A percentile compares a stretch with the other conserved stretches of the same genome.
phyloP scores from a whole-genome alignment of 257 asterid genomes.

The Handroanthus guayacan region DNA sequence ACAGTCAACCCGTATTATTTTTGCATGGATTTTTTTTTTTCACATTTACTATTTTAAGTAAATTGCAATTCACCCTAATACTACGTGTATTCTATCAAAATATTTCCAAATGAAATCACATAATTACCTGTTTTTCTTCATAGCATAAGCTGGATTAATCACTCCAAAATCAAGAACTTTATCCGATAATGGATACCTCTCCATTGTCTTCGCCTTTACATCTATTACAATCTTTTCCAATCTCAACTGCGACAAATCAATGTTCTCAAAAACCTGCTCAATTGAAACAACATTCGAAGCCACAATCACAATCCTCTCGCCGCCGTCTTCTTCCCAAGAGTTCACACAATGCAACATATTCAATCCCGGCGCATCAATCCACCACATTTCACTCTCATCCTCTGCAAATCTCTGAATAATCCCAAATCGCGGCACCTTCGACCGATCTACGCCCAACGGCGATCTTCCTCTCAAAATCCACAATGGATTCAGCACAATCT shows the following conservation, averaged over 20 bases:
- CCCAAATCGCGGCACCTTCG: conserved; percentile 52
- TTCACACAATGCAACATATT: conserved; percentile 44
- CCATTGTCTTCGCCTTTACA: conserved; percentile 32
- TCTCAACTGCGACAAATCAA: conserved; percentile 46
- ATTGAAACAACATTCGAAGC: conserved; percentile 42
- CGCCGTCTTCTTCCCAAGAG: conserved; percentile 63
- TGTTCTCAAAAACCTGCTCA: conserved; percentile 42
- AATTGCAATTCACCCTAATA: no score
- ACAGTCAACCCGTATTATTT: no score
- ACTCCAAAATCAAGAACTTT: conserved; percentile 49
- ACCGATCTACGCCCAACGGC: conserved; percentile 36
- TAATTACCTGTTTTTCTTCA: conserved; percentile 47
- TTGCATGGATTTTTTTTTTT: no score
- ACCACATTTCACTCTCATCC: conserved; percentile 50
- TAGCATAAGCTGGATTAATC: conserved; percentile 48
- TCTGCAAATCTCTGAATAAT: conserved; percentile 49
- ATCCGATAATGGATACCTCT: conserved; percentile 44
- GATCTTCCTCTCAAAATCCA: conserved; percentile 46
- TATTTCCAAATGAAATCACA: not conserved
- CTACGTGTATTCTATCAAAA: no score
- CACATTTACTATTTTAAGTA: no score
- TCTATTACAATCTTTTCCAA: conserved; percentile 47
- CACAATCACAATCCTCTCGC: conserved; percentile 47
- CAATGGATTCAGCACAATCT: conserved; percentile 42
- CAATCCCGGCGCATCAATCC: conserved; percentile 54